Evolutionary conservation across 345 rosid genomes (phyloP), one percentile per base, ranked within the genome.

Genomic region (Linum trigynum): DNA sequence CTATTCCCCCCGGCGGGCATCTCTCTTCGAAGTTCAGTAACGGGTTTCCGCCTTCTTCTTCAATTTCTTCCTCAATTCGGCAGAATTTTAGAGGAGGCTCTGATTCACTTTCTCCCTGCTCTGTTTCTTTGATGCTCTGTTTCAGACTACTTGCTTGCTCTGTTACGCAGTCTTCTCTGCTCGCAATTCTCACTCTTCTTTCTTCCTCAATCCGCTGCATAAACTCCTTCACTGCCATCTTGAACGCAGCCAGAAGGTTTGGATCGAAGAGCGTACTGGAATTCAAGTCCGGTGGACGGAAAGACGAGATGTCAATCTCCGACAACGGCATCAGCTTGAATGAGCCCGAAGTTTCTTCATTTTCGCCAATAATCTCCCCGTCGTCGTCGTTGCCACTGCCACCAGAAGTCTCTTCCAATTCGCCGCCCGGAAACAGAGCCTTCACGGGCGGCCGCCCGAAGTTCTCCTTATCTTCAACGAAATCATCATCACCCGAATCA

Each of bases 251-350:
- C 7, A 87, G 75, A 2, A 92, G 75, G 39, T 85, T 85, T 1
- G 97, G 98, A 67, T 89, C 95, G 50, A 92, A 92, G 14, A 89
- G 90, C 37, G 75, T 84, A 15, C 66, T 68, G 11, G 96, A 85
- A 65, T 86, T 77, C 83, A 84, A 78, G 62, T 85, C 91, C 43
- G 96, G 92, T 60, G 84, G 75, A 77, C 87, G 76, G 64, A 89
- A 89, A 62, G 76, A 79, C 61, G 74, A 79, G 63, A 74, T 75
- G 41, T 84, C 79, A 45, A 75, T 78, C 75, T 84, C 92, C 15
- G 82, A 73, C 32, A 82, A 67, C 3, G 83, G 84, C 65, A 66
- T 68, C 59, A 69, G 66, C 41, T 66, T 64, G 1, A 51, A 53
- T 37, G 67, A 71, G 61, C 12, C 66, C 32, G 50, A 65, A 72